Evolutionary conservation across 1,284 basidiomycete genomes (phyloP), one percentile per base, ranked within the genome.

Genomic region (Ustilago nuda): DNA sequence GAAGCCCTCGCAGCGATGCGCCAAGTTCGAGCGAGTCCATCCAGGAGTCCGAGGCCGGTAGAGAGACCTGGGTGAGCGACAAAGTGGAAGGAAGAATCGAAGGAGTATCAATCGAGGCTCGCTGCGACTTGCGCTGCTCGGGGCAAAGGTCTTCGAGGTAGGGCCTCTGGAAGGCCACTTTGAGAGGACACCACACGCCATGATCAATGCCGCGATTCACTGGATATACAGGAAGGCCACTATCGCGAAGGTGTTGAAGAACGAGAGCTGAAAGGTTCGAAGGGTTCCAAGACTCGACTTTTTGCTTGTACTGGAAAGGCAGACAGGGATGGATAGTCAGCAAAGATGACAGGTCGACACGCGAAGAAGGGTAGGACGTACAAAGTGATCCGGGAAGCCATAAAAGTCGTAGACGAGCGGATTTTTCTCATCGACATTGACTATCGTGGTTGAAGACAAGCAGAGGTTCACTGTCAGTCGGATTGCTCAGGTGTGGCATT

Each of bases 371-470:
- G 3, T 33, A 17, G 23, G 1, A 63, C 72, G 60, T 46, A 74
- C 72, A 32, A 66, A 77, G 50, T 70, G 58, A 35, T 61, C 57
- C 2, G 75, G 75, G 23, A 88, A 88, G 59, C 78, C 78, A 76
- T 87, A 87, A 64, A 87, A 88, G 77, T 88, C 88, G 79, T 88
- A 88, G 41, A 87, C 79, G 36, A 88, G 79, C 0, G 87, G 87
- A 53, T 81, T 71, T 3, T 55, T 27, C 56, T 87, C 84, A 35
- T 79, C 81, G 66, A 87, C 87, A 52, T 88, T 76, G 13, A 82
- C 69, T 74, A 52, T 15, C 19, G 46, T 2, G 27, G 55, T n/a
- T n/a, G 53, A 13, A 52, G n/a, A 8, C 7, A 19, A 15, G 33
- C 11, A 27, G 8, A 46, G 15, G 36, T 4, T 37, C 8, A 56